These are phyloP conservation scores for Monosporascus sp. DNA, from an alignment of 2,329 filamentous ascomycete species.

Conservation along the genomic window DNA sequence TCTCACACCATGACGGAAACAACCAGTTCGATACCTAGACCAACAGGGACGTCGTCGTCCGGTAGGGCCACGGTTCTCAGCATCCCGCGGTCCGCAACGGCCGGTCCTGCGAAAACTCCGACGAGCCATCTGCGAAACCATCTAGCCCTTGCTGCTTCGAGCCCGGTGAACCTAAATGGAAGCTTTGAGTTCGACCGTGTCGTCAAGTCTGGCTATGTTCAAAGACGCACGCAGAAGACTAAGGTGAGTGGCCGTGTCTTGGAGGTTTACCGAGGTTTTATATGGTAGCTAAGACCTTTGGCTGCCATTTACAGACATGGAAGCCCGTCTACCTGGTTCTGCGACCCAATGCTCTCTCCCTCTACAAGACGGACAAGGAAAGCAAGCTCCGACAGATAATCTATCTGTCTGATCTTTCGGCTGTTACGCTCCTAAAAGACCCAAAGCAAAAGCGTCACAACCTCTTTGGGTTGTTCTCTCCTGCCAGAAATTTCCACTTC, in stretches of 20 bases:
- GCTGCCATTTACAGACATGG: constrained; percentile 62
- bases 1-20: constrained; percentile 20
- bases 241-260: constrained; percentile 53
- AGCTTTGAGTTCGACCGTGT: constrained; percentile 95
- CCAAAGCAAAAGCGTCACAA: constrained; percentile 81
- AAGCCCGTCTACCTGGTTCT: constrained; percentile 85
- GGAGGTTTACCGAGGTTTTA: not conserved
- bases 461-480: constrained; percentile 89
- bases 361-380: constrained; percentile 90
- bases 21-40: constrained; percentile 13
- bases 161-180: constrained; percentile 88
- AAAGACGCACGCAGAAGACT: constrained; percentile 88
- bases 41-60: constrained; percentile 12
- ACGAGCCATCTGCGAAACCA: constrained; percentile 33
- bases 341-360: constrained; percentile 80
- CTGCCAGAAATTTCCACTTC: constrained; percentile 86
- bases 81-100: constrained; percentile 20
- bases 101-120: constrained; percentile 16
- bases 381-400: constrained; percentile 86
- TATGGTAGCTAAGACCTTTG: constrained; percentile 6
- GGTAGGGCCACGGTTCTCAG: constrained; percentile 21
- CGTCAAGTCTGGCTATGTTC: constrained; percentile 79
- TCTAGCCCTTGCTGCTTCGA: constrained; percentile 60
- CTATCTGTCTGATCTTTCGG: constrained; percentile 82
- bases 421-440: constrained; percentile 82